Evolutionary conservation across 2,329 filamentous ascomycete genomes (phyloP).

Genomic region (Aspergillus texensis): DNA sequence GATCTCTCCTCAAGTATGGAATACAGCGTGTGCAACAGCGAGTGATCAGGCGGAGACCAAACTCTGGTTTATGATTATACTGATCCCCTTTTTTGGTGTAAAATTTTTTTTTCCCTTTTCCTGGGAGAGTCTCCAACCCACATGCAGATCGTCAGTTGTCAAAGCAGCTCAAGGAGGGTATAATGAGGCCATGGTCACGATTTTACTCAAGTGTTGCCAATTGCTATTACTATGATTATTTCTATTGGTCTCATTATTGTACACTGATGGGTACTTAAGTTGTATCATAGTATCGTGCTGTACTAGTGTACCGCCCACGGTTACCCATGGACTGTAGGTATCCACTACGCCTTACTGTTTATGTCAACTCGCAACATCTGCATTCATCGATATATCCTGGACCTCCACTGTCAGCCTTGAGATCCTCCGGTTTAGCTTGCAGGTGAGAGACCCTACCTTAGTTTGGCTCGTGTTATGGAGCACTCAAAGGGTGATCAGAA

Average conservation of each 20-base stretch:
- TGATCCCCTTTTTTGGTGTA: neutral
- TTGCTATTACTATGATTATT: neutral
- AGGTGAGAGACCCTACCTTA: neutral
- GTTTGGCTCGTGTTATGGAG: conserved; percentile 2
- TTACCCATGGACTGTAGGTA: neutral
- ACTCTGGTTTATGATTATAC: neutral
- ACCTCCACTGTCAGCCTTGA: neutral
- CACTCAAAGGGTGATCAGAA: neutral
- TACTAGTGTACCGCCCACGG: neutral
- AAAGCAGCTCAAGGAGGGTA: neutral
- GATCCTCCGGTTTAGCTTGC: neutral
- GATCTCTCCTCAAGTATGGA: neutral
- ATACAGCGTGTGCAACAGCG: neutral
- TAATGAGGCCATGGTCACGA: neutral
- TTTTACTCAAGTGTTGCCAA: neutral
- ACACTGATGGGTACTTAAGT: neutral
- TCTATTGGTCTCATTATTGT: neutral
- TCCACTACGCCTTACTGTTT: neutral
- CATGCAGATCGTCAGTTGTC: neutral
- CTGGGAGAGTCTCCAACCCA: neutral
- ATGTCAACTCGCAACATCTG: conserved; percentile 2
- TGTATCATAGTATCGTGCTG: neutral
- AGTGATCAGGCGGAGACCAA: neutral
- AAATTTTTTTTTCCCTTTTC: neutral
- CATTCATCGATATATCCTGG: neutral